These are phyloP conservation scores for Garcia nutans DNA, from an alignment of 345 rosid species.

Conservation along the genomic window DNA sequence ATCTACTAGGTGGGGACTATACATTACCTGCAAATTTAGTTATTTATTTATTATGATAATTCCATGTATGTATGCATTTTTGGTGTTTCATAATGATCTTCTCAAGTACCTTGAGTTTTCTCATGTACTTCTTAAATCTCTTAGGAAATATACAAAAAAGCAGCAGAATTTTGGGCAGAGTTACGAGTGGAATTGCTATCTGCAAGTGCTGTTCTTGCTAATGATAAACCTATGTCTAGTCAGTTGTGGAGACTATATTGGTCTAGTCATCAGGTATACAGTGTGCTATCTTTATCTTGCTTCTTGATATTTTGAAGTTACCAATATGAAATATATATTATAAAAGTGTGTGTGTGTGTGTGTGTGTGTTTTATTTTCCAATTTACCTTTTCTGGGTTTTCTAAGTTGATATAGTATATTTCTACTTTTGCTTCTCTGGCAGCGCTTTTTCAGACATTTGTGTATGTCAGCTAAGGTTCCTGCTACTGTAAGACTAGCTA, in stretches of 20 bases:
- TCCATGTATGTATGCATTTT: background rate
- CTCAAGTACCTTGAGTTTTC: constrained; percentile 1
- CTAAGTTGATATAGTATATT: constrained; percentile 6
- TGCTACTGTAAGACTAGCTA: constrained; percentile 77
- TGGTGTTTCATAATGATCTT: background rate
- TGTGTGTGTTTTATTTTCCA: background rate
- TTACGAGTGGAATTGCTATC: constrained; percentile 91
- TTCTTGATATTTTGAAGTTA: background rate
- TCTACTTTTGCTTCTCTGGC: constrained; percentile 24
- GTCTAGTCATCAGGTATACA: constrained; percentile 94
- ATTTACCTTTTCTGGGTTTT: background rate
- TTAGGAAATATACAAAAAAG: constrained; percentile 86
- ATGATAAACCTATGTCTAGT: constrained; percentile 80
- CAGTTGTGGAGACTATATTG: constrained; percentile 98
- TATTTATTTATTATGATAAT: background rate
- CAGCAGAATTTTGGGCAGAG: constrained; percentile 99
- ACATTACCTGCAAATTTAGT: background rate
- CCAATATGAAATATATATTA: background rate
- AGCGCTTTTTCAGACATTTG: constrained; percentile 98
- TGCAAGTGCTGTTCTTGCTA: constrained; percentile 72
- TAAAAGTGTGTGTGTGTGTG: too few species aligned
- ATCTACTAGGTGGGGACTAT: background rate
- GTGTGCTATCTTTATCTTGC: constrained; percentile 8
- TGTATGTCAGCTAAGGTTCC: constrained; percentile 99
- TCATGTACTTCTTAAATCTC: constrained; percentile 17